Percentiles rank a stretch among this genome's conserved stretches.
Conservation (phyloP, 2,329 filamentous ascomycete genomes). For the Exophiala oligosperma region DNA sequence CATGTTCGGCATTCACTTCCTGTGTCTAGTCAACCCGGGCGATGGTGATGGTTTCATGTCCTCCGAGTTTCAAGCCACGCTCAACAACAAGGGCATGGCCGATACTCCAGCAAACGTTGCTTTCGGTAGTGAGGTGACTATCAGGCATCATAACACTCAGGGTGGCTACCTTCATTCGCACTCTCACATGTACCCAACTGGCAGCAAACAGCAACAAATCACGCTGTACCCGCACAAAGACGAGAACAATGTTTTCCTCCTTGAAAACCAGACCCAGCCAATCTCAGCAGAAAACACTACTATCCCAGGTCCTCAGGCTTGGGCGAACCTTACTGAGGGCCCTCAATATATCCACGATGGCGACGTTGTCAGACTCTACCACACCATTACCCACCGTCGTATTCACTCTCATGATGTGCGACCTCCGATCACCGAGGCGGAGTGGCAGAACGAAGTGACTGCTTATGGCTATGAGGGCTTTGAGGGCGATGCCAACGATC, state of each 20-base stretch:
- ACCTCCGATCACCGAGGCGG: constrained; percentile 78
- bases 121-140: constrained; percentile 78
- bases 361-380: constrained; percentile 77
- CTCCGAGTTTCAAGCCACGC: constrained; percentile 94
- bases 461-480: constrained; percentile 98
- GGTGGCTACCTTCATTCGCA: constrained; percentile 98
- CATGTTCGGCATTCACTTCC: constrained; percentile 97
- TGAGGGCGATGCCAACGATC: constrained; percentile 92
- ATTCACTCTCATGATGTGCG: constrained; percentile 96
- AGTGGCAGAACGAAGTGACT: constrained; percentile 95
- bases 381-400: constrained; percentile 78
- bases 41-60: constrained; percentile 99
- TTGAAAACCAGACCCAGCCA: constrained; percentile 96
- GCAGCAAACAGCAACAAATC: constrained; percentile 98
- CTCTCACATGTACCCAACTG: constrained; percentile 93
- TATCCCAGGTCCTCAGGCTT: constrained; percentile 78
- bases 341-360: constrained; percentile 71
- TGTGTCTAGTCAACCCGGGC: constrained; percentile 89
- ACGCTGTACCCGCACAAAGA: constrained; percentile 99
- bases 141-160: constrained; percentile 96
- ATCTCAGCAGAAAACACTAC: constrained; percentile 68
- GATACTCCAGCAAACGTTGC: constrained; percentile 90
- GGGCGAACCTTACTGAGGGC: constrained; percentile 69
- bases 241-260: constrained; percentile 90
- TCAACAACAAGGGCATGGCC: constrained; percentile 96